Evolutionary conservation across 2,329 filamentous ascomycete genomes (phyloP), one percentile per base, ranked within the genome.

Genomic region (Calonectria naviculata): DNA sequence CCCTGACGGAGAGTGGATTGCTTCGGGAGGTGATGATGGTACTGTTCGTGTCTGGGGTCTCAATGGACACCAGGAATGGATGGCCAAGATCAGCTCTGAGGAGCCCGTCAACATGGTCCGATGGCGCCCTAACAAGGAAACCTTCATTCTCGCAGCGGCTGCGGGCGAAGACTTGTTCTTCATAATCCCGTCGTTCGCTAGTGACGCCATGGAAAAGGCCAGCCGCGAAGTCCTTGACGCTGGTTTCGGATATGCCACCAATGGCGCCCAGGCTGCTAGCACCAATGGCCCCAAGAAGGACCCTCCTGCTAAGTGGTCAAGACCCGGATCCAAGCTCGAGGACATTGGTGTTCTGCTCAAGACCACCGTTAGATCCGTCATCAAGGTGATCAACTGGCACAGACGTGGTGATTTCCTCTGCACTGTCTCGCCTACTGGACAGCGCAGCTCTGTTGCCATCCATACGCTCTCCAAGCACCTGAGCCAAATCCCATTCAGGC

Each of bases 401-500:
- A 90, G 96, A 70, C 92, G 94, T 71, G 97, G 97, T 77, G 96
- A 98, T 82, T 98, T 98, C 85, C 93, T 99, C 80, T 93, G 94
- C 76, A 97, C 95, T 1, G 95, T 98, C 26, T 97, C 95, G 61
- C 95, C 97, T 1, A 89, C 90, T 15, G 93, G 93, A 36, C 92
- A 94, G 80, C 89, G 90, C 76, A 93, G 90, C 79, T 94, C 97
- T 5, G 94, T 99, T 65, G 93, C 95, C 65, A 97, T 99, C 73
- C 97, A 99, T 85, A 98, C 96, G 0, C 87, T 99, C 72, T 97
- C 94, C 68, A 98, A 97, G 83, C 97, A 99, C 84, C 89, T 96
- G 54, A 98, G 95, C 3, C 97, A 99, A 83, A 92, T 97, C 74
- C 97, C 97, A 29, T 98, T 99, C 91, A 93, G 94, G 71, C 89